Base-by-base conservation (phyloP, 192 early-diverging fungal genomes). In the Coemansia umbellata region DNA sequence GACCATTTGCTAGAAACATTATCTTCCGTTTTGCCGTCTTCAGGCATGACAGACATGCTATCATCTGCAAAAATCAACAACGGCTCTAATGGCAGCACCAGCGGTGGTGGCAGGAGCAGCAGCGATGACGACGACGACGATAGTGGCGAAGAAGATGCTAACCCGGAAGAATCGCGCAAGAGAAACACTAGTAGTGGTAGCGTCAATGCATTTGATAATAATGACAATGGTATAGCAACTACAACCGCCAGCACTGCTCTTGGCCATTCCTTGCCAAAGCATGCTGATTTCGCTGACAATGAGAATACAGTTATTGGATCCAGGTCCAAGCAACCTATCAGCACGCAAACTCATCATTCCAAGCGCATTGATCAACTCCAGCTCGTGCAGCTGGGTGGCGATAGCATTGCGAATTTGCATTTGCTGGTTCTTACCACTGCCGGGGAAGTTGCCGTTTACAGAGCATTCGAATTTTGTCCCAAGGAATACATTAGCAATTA, bases 381-480 rank as follows among this genome's bases (percentile, higher is more conserved):
- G 22, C 51, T 74, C 37, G 65, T 60, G 35, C 65, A 63, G 60
- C 47, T 67, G 1, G 69, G 66, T 37, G 70, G 65, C n/a, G 55
- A 56, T 50, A 28, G 35, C 17, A 53, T 64, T 13, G 22, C 37
- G 17, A 57, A 60, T 6, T 18, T 52, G 24, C 60, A 68, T 31
- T 37, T 78, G n/a, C 41, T 70, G 8, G 53, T 31, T 6, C 31
- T 71, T 23, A 63, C 68, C 4, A 53, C 59, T 0, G 55, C 64
- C 7, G 68, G 65, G 28, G 69, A 72, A 27, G 32, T 78, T 3
- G 64, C 60, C 19, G 61, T 78, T 10, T 78, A 78, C 26, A 60
- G 62, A 4, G 75, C 75, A 22, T 71, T 78, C 15, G 48, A 52
- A 15, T 55, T 63, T 47, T 62, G 58, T 30, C 13, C 53, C 24